Conservation (phyloP, 306 rosid species). For the Lathyrus oleraceus region DNA sequence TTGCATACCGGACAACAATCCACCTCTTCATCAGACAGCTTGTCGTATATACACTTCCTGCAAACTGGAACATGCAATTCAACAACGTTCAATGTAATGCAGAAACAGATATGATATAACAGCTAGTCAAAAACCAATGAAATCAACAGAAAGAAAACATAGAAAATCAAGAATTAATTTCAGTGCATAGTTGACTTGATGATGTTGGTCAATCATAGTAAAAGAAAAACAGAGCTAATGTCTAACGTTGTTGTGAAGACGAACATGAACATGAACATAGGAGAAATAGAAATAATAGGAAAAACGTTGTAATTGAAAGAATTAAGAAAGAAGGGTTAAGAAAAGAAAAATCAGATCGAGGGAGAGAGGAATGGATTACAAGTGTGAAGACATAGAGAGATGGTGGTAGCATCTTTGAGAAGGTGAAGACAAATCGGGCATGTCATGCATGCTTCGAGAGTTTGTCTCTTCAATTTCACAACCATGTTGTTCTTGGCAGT, state of each 20-base stretch:
- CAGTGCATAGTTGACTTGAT: neutral
- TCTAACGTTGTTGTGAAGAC: neutral
- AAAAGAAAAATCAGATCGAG: neutral
- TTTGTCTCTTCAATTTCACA: slow-evolving; percentile 67
- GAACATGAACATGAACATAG: neutral
- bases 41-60: slow-evolving; percentile 84
- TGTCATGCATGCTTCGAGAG: slow-evolving; percentile 86
- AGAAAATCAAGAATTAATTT: neutral
- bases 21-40: slow-evolving; percentile 80
- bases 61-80: slow-evolving; percentile 64
- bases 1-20: slow-evolving; percentile 90
- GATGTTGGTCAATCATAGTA: neutral
- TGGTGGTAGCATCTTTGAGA: slow-evolving; percentile 82
- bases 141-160: neutral
- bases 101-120: neutral
- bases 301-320: slow-evolving; percentile 20
- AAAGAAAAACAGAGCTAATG: neutral
- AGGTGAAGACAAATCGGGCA: slow-evolving; percentile 86
- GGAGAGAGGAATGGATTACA: slow-evolving; percentile 40
- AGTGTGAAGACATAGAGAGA: slow-evolving; percentile 92
- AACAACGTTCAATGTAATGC: neutral
- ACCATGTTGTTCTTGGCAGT: slow-evolving; percentile 9
- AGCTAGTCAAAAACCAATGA: neutral
- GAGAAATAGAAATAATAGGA: neutral
- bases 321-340: neutral